These are phyloP conservation scores for Fusarium sp. DNA, from an alignment of 2,329 filamentous ascomycete species.

Conservation along the genomic window DNA sequence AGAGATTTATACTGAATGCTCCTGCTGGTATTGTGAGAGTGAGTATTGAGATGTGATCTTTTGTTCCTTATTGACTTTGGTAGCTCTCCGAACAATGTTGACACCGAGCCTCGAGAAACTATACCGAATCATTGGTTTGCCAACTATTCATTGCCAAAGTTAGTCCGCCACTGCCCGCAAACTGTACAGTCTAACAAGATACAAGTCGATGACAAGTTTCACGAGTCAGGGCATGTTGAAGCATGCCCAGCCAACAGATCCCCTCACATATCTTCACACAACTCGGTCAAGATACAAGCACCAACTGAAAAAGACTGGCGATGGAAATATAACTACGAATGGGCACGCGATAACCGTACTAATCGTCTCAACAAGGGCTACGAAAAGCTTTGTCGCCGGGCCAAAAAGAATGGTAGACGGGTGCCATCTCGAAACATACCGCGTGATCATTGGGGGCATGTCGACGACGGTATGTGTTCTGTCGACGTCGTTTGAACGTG, in stretches of 20 bases:
- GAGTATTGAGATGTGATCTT: background rate
- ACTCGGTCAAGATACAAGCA: background rate
- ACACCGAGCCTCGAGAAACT: background rate
- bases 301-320: background rate
- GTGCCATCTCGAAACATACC: background rate
- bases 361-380: background rate
- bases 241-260: background rate
- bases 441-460: background rate
- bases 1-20: background rate
- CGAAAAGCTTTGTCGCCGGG: background rate
- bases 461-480: background rate
- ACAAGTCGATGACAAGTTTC: background rate
- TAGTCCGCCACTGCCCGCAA: accelerated
- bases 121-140: background rate
- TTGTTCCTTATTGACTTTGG: background rate
- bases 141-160: background rate
- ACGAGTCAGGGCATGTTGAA: background rate
- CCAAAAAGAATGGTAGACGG: background rate
- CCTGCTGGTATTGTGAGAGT: background rate
- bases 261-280: background rate
- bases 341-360: background rate
- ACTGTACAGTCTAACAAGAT: background rate
- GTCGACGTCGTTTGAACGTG: background rate
- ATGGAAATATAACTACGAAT: background rate
- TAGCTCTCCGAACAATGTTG: background rate